A percentile compares a stretch with the other conserved stretches of the same genome.
These are phyloP conservation scores for Tylopilus plumbeoviolaceoides DNA, from an alignment of 768 basidiomycete genomes.

Conservation along the genomic window DNA sequence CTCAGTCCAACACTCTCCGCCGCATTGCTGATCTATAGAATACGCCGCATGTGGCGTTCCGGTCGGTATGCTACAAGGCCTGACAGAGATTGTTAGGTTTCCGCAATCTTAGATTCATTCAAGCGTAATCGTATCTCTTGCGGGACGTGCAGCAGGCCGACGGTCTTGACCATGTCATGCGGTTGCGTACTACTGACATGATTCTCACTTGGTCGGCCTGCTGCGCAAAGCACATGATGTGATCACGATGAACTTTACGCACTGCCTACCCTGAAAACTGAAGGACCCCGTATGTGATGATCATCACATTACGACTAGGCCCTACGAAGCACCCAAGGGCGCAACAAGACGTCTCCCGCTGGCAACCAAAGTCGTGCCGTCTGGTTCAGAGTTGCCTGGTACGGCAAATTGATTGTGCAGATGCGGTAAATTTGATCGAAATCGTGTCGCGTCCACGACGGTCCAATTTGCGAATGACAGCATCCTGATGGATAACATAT, in stretches of 20 bases:
- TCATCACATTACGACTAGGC: too few species aligned
- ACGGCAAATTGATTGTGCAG: not conserved
- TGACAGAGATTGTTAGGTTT: not conserved
- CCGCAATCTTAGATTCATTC: constrained; percentile 5
- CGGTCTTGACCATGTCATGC: not conserved
- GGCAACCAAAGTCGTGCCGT: not conserved
- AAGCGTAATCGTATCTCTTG: not conserved
- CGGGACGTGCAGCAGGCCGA: not conserved
- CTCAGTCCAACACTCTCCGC: not conserved
- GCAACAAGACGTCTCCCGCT: not conserved
- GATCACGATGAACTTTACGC: not conserved
- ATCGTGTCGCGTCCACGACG: not conserved
- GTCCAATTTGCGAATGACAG: not conserved
- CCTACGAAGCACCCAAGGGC: not conserved
- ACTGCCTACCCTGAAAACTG: not conserved
- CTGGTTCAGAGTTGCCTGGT: constrained; percentile 10
- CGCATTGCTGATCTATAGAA: not conserved
- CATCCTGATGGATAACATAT: not conserved
- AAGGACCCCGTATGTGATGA: not conserved
- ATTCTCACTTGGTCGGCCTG: not conserved
- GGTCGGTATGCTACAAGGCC: not conserved
- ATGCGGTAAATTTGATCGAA: constrained; percentile 5
- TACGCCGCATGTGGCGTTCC: not conserved
- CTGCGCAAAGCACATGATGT: constrained; percentile 2
- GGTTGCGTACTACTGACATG: not conserved